phyloP scores from a whole-genome alignment of 176 grass and related monocot species.

The Lolium rigidum region DNA sequence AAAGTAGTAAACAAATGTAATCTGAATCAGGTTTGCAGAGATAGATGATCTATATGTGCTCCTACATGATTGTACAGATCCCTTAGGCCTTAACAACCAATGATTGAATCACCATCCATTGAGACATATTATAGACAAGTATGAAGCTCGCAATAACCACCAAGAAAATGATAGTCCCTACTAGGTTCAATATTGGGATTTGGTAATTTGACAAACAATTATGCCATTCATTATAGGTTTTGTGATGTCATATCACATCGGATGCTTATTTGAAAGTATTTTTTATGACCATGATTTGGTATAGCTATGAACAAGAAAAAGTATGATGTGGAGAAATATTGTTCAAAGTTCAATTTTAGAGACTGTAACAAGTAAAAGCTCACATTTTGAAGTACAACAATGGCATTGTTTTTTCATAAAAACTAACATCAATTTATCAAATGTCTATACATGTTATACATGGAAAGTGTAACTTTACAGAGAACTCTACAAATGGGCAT shows the following conservation, averaged over 20 bases:
- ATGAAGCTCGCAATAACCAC: conserved; percentile 3
- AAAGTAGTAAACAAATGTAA: conserved; percentile 12
- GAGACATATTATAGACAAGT: neutral
- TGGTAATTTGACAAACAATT: neutral
- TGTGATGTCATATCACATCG: neutral
- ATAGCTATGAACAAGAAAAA: conserved; percentile 8
- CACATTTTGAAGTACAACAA: neutral
- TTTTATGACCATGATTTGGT: conserved; percentile 7
- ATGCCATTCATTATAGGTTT: neutral
- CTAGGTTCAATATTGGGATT: conserved; percentile 8
- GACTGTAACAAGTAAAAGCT: neutral
- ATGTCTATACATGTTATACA: neutral
- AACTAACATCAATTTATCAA: neutral
- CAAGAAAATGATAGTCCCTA: neutral
- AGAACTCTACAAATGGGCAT: neutral
- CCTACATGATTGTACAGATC: neutral
- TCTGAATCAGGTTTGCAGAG: neutral
- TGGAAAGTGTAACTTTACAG: neutral
- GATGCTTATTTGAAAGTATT: neutral
- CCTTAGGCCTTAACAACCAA: neutral
- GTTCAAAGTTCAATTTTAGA: neutral
- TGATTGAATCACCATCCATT: neutral
- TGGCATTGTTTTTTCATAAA: neutral
- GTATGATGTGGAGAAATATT: neutral
- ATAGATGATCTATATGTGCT: conserved; percentile 5